Evolutionary conservation across 1,284 basidiomycete species (phyloP).

Genomic region (Austroboletus niveus): DNA sequence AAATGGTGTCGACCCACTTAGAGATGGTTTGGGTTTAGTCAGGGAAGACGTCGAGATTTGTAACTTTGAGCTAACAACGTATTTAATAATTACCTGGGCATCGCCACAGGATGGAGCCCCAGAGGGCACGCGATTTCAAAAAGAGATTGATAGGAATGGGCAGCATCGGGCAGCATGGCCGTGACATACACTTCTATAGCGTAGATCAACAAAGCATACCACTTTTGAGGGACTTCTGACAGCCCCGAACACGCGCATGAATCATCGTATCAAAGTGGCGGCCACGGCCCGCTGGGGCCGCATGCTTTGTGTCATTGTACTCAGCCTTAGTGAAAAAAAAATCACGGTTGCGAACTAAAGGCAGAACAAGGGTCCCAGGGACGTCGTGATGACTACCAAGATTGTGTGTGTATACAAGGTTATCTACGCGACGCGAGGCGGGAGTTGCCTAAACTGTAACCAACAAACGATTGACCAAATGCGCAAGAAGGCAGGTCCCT

Average conservation of each 20-base stretch:
- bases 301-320: slow-evolving; percentile 24
- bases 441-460: slow-evolving; percentile 29
- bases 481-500: slow-evolving; percentile 28
- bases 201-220: slow-evolving; percentile 23
- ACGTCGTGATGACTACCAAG: slow-evolving; percentile 32
- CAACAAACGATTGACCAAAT: slow-evolving; percentile 37
- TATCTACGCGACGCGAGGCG: slow-evolving; percentile 15
- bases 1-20: no score
- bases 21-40: slow-evolving; percentile 4
- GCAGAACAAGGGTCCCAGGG: slow-evolving; percentile 29
- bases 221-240: slow-evolving; percentile 20
- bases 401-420: slow-evolving; percentile 16
- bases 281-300: slow-evolving; percentile 15
- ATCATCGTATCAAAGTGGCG: slow-evolving; percentile 3
- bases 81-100: background rate
- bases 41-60: background rate
- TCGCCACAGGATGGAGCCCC: slow-evolving; percentile 1
- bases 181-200: background rate
- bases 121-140: slow-evolving; percentile 5
- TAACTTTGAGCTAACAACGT: no score
- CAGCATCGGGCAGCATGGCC: background rate
- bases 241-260: slow-evolving; percentile 26
- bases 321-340: slow-evolving; percentile 2
- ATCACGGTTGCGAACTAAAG: slow-evolving; percentile 15
- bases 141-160: background rate